Conservation (phyloP, 2,329 filamentous ascomycete species). For the Didymella glomerata region DNA sequence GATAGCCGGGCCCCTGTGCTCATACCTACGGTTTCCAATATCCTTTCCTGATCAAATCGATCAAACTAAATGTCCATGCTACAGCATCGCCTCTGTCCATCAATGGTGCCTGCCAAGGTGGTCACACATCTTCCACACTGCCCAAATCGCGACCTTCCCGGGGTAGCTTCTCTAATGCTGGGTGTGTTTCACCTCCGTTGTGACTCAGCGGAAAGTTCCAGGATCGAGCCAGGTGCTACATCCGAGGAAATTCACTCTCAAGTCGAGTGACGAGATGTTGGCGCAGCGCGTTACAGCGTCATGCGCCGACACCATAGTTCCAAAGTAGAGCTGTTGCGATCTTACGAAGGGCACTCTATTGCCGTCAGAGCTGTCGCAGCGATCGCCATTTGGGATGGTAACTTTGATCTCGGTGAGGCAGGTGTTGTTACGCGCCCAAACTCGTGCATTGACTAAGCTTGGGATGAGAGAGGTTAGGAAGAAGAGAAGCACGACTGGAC, state of each 20-base stretch:
- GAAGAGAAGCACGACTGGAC: not conserved
- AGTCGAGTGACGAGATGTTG: not conserved
- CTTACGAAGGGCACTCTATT: not conserved
- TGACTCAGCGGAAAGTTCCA: not conserved
- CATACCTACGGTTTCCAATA: not conserved
- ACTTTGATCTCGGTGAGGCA: not conserved
- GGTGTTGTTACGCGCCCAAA: not conserved
- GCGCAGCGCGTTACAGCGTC: not conserved
- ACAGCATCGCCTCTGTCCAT: not conserved
- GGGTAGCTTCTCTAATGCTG: not conserved
- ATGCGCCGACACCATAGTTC: not conserved
- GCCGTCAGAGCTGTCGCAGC: not conserved
- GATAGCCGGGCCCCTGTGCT: not conserved
- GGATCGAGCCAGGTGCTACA: not conserved
- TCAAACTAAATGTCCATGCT: not conserved
- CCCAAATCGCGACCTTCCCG: not conserved
- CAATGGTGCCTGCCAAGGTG: not conserved
- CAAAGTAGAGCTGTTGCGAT: not conserved
- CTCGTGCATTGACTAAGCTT: not conserved
- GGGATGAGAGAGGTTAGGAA: not conserved
- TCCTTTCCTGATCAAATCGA: not conserved
- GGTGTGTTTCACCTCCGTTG: not conserved
- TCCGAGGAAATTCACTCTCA: not conserved
- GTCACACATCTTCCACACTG: not conserved
- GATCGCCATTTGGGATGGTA: not conserved